Evolutionary conservation across 2,329 filamentous ascomycete genomes (phyloP), one percentile per base, ranked within the genome.

Genomic region (Elsinoe batatas): DNA sequence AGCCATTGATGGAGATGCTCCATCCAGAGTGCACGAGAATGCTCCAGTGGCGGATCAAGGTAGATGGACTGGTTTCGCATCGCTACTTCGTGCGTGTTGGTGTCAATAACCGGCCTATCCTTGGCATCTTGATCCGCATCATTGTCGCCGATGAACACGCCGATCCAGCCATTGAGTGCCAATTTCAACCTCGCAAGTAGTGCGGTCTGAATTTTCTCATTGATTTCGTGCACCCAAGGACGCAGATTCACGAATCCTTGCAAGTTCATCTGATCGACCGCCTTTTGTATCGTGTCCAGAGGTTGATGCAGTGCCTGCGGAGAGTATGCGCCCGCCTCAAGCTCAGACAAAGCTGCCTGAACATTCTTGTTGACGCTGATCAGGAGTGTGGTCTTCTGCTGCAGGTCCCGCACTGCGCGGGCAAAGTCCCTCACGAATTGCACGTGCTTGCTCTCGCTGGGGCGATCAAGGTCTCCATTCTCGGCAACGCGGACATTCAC

Each of bases 21-120:
- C 66, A 95, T 88, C 93, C 94, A 99, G 67, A 86, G 91, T 11
- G 91, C 91, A 61, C 91, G 83, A 13, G 93, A 91, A 68, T 85
- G 93, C 67, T 95, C 90, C 53, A 97, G 76, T 4, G 93, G 93
- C 3, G 93, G 94, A 54, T 96, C 93, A 22, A 98, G 80, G 66
- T 95, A 95, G 62, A 99, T 95, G 61, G 96, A 87, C 69, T 98
- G 93, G 64, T 97, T 97, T 32, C 88, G 87, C 89, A 98, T 98
- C 5, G 89, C 93, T 55, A 99, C 85, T 68, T 98, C 93, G 63
- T 96, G 88, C 13, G 93, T 79, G 20, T 95, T 79, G 30, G 80
- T 81, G 64, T 80, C 83, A 72, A 95, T 82, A 3, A 77, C 77
- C 0, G 88, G 88, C 2, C 73, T 72, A 56, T 81, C 77, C n/a